Evolutionary conservation across 441 rosid genomes (phyloP).

Genomic region (Raphanus hybrid): DNA sequence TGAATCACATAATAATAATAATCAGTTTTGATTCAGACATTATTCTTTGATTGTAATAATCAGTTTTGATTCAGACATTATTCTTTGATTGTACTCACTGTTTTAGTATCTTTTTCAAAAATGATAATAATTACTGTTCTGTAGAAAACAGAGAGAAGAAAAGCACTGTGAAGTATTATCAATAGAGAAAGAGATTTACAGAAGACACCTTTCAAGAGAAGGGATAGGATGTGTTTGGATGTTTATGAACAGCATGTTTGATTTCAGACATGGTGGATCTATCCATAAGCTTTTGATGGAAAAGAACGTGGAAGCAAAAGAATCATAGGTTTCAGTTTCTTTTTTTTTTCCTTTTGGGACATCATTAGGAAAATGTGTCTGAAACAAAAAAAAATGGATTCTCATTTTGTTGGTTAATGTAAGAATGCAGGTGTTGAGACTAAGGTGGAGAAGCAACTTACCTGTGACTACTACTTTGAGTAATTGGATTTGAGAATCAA

Average conservation of each 20-base stretch:
- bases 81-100: slow-evolving; percentile 15
- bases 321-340: slow-evolving; percentile 25
- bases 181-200: slow-evolving; percentile 26
- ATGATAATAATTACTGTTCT: neutral
- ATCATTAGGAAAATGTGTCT: neutral
- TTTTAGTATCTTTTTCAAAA: neutral
- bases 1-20: neutral
- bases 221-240: slow-evolving; percentile 90
- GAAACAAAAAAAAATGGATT: neutral
- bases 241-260: slow-evolving; percentile 72
- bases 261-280: slow-evolving; percentile 75
- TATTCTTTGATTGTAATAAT: slow-evolving; percentile 11
- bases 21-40: neutral
- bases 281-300: slow-evolving; percentile 29
- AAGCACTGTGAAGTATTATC: no score
- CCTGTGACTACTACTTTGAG: no score
- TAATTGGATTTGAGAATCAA: no score
- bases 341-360: no score
- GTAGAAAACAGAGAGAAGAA: no score
- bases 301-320: slow-evolving; percentile 51
- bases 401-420: slow-evolving; percentile 11
- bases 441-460: neutral
- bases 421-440: slow-evolving; percentile 38
- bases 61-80: neutral
- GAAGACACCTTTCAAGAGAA: slow-evolving; percentile 51